phyloP scores from a whole-genome alignment of 768 basidiomycete species.

The Hygrocybe punicea region DNA sequence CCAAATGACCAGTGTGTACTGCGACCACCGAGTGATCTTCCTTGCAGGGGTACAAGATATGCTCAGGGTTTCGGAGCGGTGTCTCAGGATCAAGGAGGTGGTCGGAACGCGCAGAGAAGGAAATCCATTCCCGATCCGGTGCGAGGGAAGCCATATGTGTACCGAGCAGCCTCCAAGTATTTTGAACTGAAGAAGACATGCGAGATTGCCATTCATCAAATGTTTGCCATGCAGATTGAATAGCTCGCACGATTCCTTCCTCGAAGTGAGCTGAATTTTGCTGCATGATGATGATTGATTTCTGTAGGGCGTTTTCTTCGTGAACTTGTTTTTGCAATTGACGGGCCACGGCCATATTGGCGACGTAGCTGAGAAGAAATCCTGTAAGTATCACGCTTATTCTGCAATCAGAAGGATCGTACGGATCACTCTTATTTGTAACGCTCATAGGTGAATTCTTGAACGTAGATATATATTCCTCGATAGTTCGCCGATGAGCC shows the following conservation, averaged over 20 bases:
- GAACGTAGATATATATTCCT: constrained; percentile 79
- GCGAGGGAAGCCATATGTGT: constrained; percentile 72
- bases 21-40: constrained; percentile 82
- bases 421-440: constrained; percentile 78
- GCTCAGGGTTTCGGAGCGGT: constrained; percentile 74
- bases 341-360: constrained; percentile 66
- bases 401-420: constrained; percentile 25
- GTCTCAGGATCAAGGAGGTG: constrained; percentile 97
- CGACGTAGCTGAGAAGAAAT: constrained; percentile 49
- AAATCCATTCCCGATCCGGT: constrained; percentile 92
- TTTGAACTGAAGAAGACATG: constrained; percentile 67
- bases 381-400: background rate
- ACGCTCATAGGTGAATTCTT: constrained; percentile 94
- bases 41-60: constrained; percentile 84
- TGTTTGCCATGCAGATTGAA: constrained; percentile 96
- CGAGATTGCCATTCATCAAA: constrained; percentile 93
- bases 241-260: constrained; percentile 89
- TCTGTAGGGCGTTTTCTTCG: constrained; percentile 97
- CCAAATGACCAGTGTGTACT: constrained; percentile 85
- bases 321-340: constrained; percentile 91
- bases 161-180: constrained; percentile 69
- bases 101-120: constrained; percentile 88
- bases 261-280: constrained; percentile 97
- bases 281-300: constrained; percentile 97
- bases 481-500: constrained; percentile 81